Evolutionary conservation across 1,284 basidiomycete genomes (phyloP).

Genomic region (Heterobasidion parviporum): DNA sequence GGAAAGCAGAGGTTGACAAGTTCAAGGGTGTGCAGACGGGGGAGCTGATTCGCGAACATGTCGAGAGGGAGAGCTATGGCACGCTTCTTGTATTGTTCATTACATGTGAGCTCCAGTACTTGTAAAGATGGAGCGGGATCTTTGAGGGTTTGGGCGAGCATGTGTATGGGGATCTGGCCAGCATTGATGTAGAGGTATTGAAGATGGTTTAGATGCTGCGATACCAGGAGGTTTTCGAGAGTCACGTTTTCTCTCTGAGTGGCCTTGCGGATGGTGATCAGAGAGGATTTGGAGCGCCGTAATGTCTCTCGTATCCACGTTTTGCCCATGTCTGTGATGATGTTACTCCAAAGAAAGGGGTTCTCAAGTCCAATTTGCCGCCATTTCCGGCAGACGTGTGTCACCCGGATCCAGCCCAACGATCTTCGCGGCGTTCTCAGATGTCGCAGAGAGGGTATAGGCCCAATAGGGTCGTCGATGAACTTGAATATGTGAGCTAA

Average conservation of each 20-base stretch:
- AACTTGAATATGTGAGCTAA: not conserved
- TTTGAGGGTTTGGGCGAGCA: not conserved
- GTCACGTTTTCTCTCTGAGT: not conserved
- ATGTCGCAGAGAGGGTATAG: too few relatives aligned
- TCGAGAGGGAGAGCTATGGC: not conserved
- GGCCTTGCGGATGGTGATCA: not conserved
- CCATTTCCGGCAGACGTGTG: slow-evolving; percentile 34
- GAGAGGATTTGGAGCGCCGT: not conserved
- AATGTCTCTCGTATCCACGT: slow-evolving; percentile 11
- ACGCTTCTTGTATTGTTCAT: not conserved
- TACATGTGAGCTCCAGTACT: not conserved
- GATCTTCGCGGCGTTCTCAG: not conserved
- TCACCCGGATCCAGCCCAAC: not conserved
- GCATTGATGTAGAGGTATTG: not conserved
- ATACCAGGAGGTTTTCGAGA: not conserved
- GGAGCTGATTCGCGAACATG: not conserved
- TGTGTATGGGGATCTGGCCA: not conserved
- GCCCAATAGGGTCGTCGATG: too few relatives aligned
- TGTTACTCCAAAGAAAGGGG: slow-evolving; percentile 25
- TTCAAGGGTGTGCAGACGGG: not conserved
- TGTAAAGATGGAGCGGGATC: not conserved
- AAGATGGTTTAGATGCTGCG: not conserved
- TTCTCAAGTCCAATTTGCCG: slow-evolving; percentile 22
- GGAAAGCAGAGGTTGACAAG: not conserved
- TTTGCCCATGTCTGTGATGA: slow-evolving; percentile 20